Percentiles rank a stretch among this genome's conserved stretches.
Evolutionary conservation across 2,329 filamentous ascomycete genomes (phyloP).

Genomic region (Penicillium concentricum): DNA sequence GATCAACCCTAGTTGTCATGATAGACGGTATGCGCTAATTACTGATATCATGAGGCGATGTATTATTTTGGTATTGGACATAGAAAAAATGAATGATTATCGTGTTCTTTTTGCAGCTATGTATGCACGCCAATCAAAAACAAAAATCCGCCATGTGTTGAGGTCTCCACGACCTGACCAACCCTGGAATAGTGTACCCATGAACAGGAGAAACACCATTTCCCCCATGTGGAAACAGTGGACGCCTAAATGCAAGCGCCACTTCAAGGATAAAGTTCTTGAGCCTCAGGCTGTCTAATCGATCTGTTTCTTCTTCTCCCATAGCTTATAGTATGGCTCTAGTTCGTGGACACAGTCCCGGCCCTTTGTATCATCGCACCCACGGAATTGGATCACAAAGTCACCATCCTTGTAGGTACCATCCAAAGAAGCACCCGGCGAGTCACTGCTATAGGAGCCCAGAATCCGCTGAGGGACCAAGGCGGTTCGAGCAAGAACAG

Average conservation of each 20-base stretch:
- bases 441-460: conserved; percentile 69
- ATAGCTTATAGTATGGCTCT: conserved; percentile 50
- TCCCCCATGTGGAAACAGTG: not conserved
- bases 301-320: conserved; percentile 36
- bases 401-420: conserved; percentile 78
- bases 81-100: conserved; percentile 18
- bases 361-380: conserved; percentile 57
- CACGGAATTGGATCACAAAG: conserved; percentile 74
- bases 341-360: conserved; percentile 73
- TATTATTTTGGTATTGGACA: conserved; percentile 13
- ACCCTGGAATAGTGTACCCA: conserved; percentile 5
- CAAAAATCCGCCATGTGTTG: conserved; percentile 16
- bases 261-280: not conserved
- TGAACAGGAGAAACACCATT: conserved; percentile 2
- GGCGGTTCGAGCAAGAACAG: conserved; percentile 83
- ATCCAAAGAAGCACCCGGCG: conserved; percentile 44
- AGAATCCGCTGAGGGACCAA: conserved; percentile 82
- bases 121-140: conserved; percentile 7
- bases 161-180: conserved; percentile 4
- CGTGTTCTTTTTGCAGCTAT: conserved; percentile 13
- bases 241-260: not conserved
- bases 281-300: conserved; percentile 9
- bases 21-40: conserved; percentile 7
- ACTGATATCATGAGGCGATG: not conserved
- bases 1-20: not conserved